A percentile compares a stretch with the other conserved stretches of the same genome.
Evolutionary conservation across 2,329 filamentous ascomycete genomes (phyloP).

Genomic region (Alternaria consortialis): DNA sequence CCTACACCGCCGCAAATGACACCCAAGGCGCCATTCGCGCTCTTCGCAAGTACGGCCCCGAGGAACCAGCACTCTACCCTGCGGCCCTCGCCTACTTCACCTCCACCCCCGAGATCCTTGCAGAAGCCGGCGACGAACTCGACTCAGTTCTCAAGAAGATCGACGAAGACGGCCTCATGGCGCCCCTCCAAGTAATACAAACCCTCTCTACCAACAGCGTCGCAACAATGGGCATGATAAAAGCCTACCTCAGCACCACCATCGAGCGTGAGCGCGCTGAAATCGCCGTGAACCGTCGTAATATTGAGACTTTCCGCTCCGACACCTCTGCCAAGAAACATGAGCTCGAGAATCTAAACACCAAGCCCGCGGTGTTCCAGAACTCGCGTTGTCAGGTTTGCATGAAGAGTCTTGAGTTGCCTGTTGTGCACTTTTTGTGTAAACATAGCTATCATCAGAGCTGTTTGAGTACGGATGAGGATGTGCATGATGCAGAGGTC

Average conservation of each 20-base stretch:
- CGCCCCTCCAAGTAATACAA: constrained; percentile 94
- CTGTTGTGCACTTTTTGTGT: constrained; percentile 94
- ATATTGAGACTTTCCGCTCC: constrained; percentile 82
- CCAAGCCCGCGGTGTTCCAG: constrained; percentile 88
- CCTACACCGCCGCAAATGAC: constrained; percentile 91
- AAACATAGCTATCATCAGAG: constrained; percentile 96
- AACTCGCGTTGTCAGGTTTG: constrained; percentile 88
- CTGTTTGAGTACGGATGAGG: constrained; percentile 75
- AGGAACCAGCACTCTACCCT: constrained; percentile 91
- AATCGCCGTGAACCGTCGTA: constrained; percentile 81
- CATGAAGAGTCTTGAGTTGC: constrained; percentile 79
- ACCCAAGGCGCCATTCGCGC: constrained; percentile 90
- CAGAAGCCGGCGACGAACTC: constrained; percentile 87
- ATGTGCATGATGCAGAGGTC: constrained; percentile 67
- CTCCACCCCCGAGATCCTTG: constrained; percentile 79
- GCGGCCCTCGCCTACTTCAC: constrained; percentile 94
- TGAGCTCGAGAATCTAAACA: constrained; percentile 79
- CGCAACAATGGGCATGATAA: constrained; percentile 97
- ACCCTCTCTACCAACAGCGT: constrained; percentile 81
- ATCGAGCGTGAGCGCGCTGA: constrained; percentile 89
- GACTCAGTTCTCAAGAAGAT: constrained; percentile 83
- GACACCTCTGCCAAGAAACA: constrained; percentile 82
- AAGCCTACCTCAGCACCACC: constrained; percentile 87
- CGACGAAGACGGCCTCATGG: constrained; percentile 90
- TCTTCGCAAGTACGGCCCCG: constrained; percentile 86